phyloP scores from a whole-genome alignment of 1,284 basidiomycete species.

The Ustilago vetiveriae region DNA sequence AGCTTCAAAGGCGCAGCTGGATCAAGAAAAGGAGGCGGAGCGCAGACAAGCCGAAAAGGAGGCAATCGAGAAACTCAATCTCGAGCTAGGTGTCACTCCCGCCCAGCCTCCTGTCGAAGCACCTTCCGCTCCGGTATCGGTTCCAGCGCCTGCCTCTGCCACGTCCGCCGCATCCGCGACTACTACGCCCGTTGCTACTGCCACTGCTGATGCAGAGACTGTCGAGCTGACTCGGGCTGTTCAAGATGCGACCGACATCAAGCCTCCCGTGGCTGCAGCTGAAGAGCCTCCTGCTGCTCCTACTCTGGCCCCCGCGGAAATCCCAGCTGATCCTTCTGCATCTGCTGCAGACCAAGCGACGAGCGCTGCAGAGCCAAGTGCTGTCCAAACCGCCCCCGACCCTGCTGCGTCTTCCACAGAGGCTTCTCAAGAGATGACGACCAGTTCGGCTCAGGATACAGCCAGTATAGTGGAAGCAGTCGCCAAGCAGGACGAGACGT shows the following conservation, averaged over 20 bases:
- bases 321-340: conserved; percentile 10
- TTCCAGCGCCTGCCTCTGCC: conserved; percentile 2
- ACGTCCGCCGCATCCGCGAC: not conserved
- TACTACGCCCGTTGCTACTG: not conserved
- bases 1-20: not conserved
- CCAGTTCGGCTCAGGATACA: not conserved
- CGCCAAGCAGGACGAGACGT: conserved; percentile 1
- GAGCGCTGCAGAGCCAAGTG: not conserved
- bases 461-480: conserved; percentile 5
- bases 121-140: conserved; percentile 6
- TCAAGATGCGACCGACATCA: conserved; percentile 1
- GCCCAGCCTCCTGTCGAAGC: not conserved
- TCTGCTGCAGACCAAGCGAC: not conserved
- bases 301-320: conserved; percentile 20
- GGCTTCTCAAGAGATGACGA: no score
- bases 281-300: conserved; percentile 14
- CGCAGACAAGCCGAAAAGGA: conserved; percentile 29
- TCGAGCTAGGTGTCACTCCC: conserved; percentile 24
- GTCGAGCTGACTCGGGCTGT: not conserved
- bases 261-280: conserved; percentile 1
- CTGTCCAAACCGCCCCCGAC: no score
- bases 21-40: conserved; percentile 12
- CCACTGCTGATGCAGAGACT: conserved; percentile 3
- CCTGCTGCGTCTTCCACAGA: no score
- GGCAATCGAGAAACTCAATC: conserved; percentile 37